These are phyloP conservation scores for Oldenlandia corymbosa DNA, from an alignment of 257 asterid genomes.

Conservation along the genomic window DNA sequence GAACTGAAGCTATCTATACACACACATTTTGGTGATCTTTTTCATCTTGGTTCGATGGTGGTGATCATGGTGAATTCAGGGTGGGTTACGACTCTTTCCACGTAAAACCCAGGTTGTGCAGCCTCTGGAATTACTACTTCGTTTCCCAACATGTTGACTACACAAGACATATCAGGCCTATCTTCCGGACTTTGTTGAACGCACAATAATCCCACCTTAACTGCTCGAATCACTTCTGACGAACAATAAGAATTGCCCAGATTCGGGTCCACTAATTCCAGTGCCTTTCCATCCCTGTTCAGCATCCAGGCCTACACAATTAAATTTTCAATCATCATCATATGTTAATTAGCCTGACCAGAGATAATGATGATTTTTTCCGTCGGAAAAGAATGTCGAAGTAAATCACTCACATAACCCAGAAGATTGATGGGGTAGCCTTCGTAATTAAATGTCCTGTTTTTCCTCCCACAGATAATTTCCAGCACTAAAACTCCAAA, in stretches of 20 bases:
- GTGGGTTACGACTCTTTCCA: constrained; percentile 11
- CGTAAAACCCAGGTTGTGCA: constrained; percentile 32
- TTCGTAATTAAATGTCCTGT: constrained; percentile 21
- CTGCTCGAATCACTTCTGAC: constrained; percentile 15
- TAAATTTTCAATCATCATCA: neutral
- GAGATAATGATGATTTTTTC: neutral
- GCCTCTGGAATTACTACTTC: constrained; percentile 27
- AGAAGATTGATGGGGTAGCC: constrained; percentile 26
- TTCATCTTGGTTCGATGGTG: neutral
- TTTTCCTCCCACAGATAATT: constrained; percentile 29
- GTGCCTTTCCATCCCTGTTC: constrained; percentile 22
- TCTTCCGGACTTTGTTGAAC: constrained; percentile 30
- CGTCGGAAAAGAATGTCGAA: no score
- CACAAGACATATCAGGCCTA: constrained; percentile 36
- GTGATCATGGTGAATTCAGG: constrained; percentile 2
- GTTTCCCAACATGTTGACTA: constrained; percentile 30
- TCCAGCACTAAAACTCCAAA: constrained; percentile 29
- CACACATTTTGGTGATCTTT: no score
- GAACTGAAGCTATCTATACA: no score
- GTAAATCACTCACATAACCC: constrained; percentile 28
- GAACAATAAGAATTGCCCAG: neutral
- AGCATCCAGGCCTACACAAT: constrained; percentile 30
- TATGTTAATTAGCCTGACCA: neutral
- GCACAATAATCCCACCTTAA: constrained; percentile 33
- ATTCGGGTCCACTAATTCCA: constrained; percentile 22